phyloP scores from a whole-genome alignment of 352 stramenopile species.

The Globisporangium abappressorium region DNA sequence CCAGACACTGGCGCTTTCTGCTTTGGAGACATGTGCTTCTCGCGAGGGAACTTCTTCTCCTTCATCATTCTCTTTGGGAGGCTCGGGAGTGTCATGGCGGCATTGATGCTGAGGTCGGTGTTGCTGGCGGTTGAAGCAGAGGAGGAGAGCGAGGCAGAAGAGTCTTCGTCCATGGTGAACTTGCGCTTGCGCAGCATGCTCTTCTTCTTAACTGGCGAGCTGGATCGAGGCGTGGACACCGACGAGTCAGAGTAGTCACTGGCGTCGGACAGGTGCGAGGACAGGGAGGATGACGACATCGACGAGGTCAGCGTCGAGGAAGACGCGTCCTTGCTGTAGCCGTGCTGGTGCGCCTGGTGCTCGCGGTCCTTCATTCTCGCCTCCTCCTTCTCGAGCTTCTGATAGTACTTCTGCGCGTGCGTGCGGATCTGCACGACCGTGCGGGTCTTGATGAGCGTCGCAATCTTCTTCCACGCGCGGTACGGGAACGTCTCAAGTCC shows the following conservation, averaged over 20 bases:
- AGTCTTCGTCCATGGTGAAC: constrained; percentile 35
- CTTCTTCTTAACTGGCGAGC: constrained; percentile 51
- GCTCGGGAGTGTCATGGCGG: constrained; percentile 31
- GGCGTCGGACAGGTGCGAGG: constrained; percentile 14
- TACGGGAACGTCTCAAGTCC: constrained; percentile 85
- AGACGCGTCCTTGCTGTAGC: constrained; percentile 2
- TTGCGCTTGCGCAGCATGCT: constrained; percentile 69
- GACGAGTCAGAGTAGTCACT: constrained; percentile 15
- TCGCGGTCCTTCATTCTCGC: constrained; percentile 70
- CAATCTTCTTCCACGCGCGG: constrained; percentile 92
- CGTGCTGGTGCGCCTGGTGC: constrained; percentile 26
- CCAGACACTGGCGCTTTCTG: constrained; percentile 47
- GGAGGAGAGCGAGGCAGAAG: not conserved
- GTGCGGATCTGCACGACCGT: constrained; percentile 90
- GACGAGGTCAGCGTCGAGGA: not conserved
- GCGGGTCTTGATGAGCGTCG: constrained; percentile 91
- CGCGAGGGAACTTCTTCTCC: constrained; percentile 52
- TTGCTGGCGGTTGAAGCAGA: constrained; percentile 26
- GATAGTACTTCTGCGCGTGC: constrained; percentile 88
- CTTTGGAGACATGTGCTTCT: constrained; percentile 76
- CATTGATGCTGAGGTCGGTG: constrained; percentile 21
- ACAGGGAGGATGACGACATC: not conserved
- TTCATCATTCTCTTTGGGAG: constrained; percentile 67
- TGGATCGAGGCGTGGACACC: constrained; percentile 1
- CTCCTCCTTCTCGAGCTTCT: constrained; percentile 88